These are phyloP conservation scores for Penicillium ochrochloron DNA, from an alignment of 495 filamentous ascomycete species.

Conservation along the genomic window DNA sequence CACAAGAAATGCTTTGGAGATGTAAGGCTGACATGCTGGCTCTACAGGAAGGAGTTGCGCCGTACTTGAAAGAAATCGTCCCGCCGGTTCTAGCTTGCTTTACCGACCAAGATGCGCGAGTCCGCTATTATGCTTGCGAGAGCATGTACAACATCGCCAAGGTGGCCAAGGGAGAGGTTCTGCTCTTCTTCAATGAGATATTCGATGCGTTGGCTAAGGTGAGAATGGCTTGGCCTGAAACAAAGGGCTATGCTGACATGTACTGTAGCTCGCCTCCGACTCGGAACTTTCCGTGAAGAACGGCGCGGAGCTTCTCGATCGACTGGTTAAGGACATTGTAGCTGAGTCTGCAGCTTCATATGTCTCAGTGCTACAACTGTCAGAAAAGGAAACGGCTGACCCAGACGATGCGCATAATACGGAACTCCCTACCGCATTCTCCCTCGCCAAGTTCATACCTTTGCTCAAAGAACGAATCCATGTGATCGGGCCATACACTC, in stretches of 20 bases:
- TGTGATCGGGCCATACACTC: slow-evolving; percentile 91
- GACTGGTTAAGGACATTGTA: slow-evolving; percentile 96
- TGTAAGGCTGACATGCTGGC: slow-evolving; percentile 29
- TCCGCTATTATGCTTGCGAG: slow-evolving; percentile 98
- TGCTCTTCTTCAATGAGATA: slow-evolving; percentile 96
- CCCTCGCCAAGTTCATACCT: slow-evolving; percentile 87
- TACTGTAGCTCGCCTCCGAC: slow-evolving; percentile 82
- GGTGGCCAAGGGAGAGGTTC: slow-evolving; percentile 95
- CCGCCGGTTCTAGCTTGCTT: slow-evolving; percentile 99
- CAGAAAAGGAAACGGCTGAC: slow-evolving; percentile 51
- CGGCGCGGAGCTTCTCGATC: slow-evolving; percentile 93
- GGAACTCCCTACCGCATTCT: slow-evolving; percentile 85
- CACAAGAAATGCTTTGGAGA: slow-evolving; percentile 9
- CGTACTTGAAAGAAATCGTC: slow-evolving; percentile 89
- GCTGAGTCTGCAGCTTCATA: slow-evolving; percentile 96
- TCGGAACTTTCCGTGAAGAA: slow-evolving; percentile 98
- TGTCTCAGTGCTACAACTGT: slow-evolving; percentile 77
- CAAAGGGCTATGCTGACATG: neutral
- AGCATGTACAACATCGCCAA: slow-evolving; percentile 99
- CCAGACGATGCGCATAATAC: slow-evolving; percentile 52
- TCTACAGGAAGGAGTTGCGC: slow-evolving; percentile 78
- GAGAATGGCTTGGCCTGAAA: slow-evolving; percentile 20
- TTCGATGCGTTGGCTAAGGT: slow-evolving; percentile 98
- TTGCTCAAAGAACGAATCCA: slow-evolving; percentile 90
- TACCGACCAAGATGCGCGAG: slow-evolving; percentile 95